Evolutionary conservation across 805 yeast genomes (phyloP).

Genomic region (Zygosaccharomyces siamensis): DNA sequence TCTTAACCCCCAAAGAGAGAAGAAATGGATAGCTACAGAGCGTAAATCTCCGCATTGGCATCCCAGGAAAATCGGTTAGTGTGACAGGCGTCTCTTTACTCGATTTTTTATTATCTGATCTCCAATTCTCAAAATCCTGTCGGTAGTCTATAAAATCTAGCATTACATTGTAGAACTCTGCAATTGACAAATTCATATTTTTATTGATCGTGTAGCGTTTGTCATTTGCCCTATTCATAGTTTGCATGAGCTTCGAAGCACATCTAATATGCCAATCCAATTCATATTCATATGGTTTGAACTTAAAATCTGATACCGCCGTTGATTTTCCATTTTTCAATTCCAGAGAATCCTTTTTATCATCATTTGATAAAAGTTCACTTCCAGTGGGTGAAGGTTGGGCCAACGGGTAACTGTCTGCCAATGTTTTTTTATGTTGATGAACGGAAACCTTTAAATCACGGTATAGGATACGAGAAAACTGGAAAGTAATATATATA

Average conservation of each 20-base stretch:
- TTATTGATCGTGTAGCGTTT: constrained; percentile 25
- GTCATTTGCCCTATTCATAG: constrained; percentile 51
- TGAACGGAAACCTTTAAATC: constrained; percentile 3
- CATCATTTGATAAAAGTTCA: background rate
- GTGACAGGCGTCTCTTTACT: background rate
- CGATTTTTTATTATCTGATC: constrained; percentile 2
- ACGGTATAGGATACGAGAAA: constrained; percentile 44
- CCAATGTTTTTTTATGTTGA: background rate
- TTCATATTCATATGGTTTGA: constrained; percentile 48
- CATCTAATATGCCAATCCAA: constrained; percentile 77
- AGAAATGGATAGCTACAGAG: constrained; percentile 84
- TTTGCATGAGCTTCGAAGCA: constrained; percentile 54
- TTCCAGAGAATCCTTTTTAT: constrained; percentile 3
- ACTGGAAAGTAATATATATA: constrained; percentile 71
- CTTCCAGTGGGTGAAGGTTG: background rate
- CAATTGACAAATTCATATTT: constrained; percentile 24
- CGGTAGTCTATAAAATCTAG: constrained; percentile 74
- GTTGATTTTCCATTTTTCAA: constrained; percentile 3
- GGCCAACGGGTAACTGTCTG: background rate
- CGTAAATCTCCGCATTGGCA: constrained; percentile 37
- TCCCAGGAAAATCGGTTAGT: background rate
- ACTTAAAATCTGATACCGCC: constrained; percentile 11
- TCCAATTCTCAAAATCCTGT: constrained; percentile 82
- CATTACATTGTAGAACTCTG: constrained; percentile 61
- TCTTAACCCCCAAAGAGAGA: constrained; percentile 76